Evolutionary conservation across 768 basidiomycete genomes (phyloP).

Genomic region (Pleurotus cornucopiae): DNA sequence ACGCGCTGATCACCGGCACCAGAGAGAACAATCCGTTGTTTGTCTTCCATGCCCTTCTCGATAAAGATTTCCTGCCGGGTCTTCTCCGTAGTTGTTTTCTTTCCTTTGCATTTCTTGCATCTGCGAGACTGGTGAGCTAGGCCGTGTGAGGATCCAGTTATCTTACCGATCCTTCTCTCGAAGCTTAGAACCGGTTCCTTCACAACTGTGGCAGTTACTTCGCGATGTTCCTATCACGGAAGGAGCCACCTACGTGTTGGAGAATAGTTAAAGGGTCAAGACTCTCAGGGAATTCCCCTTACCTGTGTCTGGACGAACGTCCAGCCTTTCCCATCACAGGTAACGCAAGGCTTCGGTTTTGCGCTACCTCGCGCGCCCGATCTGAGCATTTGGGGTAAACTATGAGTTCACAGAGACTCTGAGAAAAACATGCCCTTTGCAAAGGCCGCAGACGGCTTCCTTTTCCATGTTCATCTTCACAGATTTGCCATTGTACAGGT

Average conservation of each 20-base stretch:
- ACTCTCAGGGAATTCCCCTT: constrained; percentile 5
- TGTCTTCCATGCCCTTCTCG: constrained; percentile 82
- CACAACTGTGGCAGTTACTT: constrained; percentile 63
- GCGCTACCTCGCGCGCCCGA: constrained; percentile 79
- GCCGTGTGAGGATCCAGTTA: neutral
- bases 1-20: constrained; percentile 93
- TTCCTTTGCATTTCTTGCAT: constrained; percentile 95
- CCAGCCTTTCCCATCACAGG: constrained; percentile 84
- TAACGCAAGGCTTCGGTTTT: constrained; percentile 79
- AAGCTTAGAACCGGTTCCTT: constrained; percentile 64
- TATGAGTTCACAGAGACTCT: constrained; percentile 11
- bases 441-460: constrained; percentile 70
- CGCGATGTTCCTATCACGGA: constrained; percentile 47
- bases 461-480: constrained; percentile 90
- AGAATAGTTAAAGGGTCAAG: constrained; percentile 1
- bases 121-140: constrained; percentile 31
- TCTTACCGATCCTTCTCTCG: constrained; percentile 81
- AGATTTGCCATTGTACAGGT: constrained; percentile 87
- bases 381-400: constrained; percentile 29
- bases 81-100: constrained; percentile 81
- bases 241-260: constrained; percentile 32
- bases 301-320: constrained; percentile 56
- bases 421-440: constrained; percentile 61
- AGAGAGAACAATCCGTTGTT: constrained; percentile 81
- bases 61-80: constrained; percentile 83